Evolutionary conservation across 78 protist genomes (phyloP).

Genomic region (Dictyostelium citrinum): DNA sequence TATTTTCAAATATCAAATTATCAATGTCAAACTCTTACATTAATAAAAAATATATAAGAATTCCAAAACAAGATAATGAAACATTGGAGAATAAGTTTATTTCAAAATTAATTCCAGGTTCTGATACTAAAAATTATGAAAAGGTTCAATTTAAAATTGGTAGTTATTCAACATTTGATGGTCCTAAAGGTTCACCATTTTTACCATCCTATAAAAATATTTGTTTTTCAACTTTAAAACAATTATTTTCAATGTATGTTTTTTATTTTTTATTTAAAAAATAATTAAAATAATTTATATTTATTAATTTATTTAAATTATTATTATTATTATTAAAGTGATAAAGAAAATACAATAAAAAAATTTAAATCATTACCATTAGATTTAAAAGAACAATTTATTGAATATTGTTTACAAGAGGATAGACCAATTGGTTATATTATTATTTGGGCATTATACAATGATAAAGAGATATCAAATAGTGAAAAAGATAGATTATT

Average conservation of each 20-base stretch:
- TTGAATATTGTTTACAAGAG: not conserved
- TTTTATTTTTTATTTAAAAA: not conserved
- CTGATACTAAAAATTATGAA: not conserved
- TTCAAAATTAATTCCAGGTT: not conserved
- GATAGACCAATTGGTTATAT: not conserved
- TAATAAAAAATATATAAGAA: not conserved
- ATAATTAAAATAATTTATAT: too few relatives aligned
- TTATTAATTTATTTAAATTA: not conserved
- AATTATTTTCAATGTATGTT: not conserved
- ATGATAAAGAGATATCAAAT: not conserved
- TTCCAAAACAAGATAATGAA: not conserved
- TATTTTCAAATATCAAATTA: not conserved
- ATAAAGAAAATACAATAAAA: not conserved
- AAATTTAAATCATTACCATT: too few relatives aligned
- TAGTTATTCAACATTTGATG: not conserved
- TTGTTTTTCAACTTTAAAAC: conserved; percentile 5
- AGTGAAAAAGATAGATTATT: not conserved
- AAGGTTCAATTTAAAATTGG: not conserved
- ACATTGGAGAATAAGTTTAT: not conserved
- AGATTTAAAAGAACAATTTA: not conserved
- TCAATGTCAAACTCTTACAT: not conserved
- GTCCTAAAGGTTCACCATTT: not conserved
- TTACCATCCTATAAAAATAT: conserved; percentile 8
- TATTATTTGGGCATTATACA: not conserved
- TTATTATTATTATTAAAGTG: not conserved